Percentiles rank a stretch among this genome's conserved stretches.
Conservation (phyloP, 345 rosid genomes). For the Raphanus sativus region DNA sequence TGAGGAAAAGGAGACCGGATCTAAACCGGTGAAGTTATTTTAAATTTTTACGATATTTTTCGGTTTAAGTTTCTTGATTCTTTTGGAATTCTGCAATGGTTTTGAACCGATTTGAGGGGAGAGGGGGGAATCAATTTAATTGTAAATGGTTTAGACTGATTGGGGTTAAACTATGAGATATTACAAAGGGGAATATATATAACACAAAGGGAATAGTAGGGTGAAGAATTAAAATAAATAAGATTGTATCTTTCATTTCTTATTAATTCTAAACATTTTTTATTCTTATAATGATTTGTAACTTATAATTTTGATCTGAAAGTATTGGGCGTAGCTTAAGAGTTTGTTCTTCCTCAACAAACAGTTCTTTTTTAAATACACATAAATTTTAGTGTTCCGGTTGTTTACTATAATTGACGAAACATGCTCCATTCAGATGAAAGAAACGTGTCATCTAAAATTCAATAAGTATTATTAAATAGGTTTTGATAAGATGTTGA, state of each 20-base stretch:
- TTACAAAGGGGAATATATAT: neutral
- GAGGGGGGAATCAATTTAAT: slow-evolving; percentile 21
- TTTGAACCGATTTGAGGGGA: slow-evolving; percentile 34
- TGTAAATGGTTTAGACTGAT: slow-evolving; percentile 34
- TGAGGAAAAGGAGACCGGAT: neutral
- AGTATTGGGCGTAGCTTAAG: neutral
- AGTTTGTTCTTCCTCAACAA: neutral
- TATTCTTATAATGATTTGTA: neutral
- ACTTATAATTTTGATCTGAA: neutral
- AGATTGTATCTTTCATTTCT: neutral
- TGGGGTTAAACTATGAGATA: slow-evolving; percentile 19
- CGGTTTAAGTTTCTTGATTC: slow-evolving; percentile 45
- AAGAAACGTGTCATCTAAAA: neutral
- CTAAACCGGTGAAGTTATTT: slow-evolving; percentile 36
- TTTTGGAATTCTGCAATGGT: slow-evolving; percentile 25
- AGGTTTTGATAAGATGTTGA: slow-evolving; percentile 14
- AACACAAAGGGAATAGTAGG: slow-evolving; percentile 20
- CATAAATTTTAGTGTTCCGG: neutral
- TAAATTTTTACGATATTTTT: slow-evolving; percentile 22
- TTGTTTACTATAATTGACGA: neutral
- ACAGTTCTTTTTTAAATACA: neutral
- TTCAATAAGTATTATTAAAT: neutral
- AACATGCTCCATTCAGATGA: neutral
- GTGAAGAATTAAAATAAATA: slow-evolving; percentile 22
- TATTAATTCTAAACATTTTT: neutral